A percentile compares a stretch with the other conserved stretches of the same genome.
These are phyloP conservation scores for Spathaspora sp. DNA, from an alignment of 805 yeast genomes.

Conservation along the genomic window DNA sequence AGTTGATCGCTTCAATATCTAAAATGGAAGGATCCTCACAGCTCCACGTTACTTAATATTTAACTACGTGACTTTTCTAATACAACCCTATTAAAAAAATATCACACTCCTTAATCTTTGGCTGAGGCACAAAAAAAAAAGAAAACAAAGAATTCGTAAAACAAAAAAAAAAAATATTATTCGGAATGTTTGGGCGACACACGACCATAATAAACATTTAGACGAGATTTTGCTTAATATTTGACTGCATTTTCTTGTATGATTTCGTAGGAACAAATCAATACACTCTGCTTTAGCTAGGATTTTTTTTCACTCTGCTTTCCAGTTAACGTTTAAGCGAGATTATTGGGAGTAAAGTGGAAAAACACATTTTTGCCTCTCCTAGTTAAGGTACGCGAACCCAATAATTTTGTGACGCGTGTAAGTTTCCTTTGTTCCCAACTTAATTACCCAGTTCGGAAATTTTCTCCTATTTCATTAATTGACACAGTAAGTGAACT, in stretches of 20 bases:
- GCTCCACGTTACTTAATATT: background rate
- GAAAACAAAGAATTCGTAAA: too few relatives aligned
- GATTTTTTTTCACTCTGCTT: too few relatives aligned
- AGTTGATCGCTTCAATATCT: background rate
- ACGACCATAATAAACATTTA: background rate
- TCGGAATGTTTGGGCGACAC: background rate
- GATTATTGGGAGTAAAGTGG: too few relatives aligned
- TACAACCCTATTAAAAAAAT: background rate
- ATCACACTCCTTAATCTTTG: background rate
- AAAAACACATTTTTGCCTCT: too few relatives aligned
- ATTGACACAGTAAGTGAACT: background rate
- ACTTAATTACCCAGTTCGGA: background rate
- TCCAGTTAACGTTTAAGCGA: too few relatives aligned
- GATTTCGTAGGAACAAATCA: background rate
- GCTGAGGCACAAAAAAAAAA: background rate
- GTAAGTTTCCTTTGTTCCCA: background rate
- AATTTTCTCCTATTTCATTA: background rate
- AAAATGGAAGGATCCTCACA: background rate
- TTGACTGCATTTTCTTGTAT: background rate
- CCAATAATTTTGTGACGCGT: background rate
- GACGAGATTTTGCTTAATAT: background rate
- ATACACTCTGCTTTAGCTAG: too few relatives aligned
- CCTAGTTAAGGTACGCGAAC: background rate
- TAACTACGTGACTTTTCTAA: background rate
- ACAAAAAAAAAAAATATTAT: too few relatives aligned